Conservation (phyloP, 1,284 basidiomycete species). For the Pascua sp. region DNA sequence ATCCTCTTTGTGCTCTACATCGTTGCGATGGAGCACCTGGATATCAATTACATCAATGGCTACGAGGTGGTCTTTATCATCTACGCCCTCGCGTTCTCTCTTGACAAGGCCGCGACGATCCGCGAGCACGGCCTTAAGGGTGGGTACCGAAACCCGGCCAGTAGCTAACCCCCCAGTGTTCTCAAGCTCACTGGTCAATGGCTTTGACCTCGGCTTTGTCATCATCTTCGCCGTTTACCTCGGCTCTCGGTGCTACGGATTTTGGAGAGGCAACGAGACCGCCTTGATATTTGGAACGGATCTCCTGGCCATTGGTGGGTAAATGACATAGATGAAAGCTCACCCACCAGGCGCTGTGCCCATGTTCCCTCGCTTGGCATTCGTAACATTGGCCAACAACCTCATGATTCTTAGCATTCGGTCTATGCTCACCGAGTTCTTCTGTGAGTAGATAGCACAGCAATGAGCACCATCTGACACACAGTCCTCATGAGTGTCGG, state of each 20-base stretch:
- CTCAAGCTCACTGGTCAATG: constrained; percentile 56
- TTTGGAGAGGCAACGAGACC: constrained; percentile 51
- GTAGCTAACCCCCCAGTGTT: constrained; percentile 30
- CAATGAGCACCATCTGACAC: constrained; percentile 24
- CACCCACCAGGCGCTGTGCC: constrained; percentile 67
- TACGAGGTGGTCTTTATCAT: constrained; percentile 73
- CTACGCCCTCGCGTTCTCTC: constrained; percentile 76
- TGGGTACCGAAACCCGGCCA: too few relatives aligned
- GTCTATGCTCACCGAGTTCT: constrained; percentile 49
- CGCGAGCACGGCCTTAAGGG: constrained; percentile 84
- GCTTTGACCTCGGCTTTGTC: constrained; percentile 80
- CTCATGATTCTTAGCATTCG: constrained; percentile 55
- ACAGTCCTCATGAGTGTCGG: constrained; percentile 74
- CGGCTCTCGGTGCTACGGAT: constrained; percentile 66
- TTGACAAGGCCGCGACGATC: constrained; percentile 90
- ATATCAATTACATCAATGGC: constrained; percentile 60
- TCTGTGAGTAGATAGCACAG: constrained; percentile 31
- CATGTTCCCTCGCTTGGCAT: constrained; percentile 81
- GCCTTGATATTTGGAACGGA: constrained; percentile 55
- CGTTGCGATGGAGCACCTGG: constrained; percentile 70
- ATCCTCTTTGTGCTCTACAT: constrained; percentile 79
- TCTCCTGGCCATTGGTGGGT: constrained; percentile 41
- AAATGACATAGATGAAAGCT: too few relatives aligned
- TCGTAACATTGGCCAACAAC: constrained; percentile 82
- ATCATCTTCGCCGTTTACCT: constrained; percentile 69